Conservation (phyloP, 2,329 filamentous ascomycete species). For the Neofusicoccum laricinum region DNA sequence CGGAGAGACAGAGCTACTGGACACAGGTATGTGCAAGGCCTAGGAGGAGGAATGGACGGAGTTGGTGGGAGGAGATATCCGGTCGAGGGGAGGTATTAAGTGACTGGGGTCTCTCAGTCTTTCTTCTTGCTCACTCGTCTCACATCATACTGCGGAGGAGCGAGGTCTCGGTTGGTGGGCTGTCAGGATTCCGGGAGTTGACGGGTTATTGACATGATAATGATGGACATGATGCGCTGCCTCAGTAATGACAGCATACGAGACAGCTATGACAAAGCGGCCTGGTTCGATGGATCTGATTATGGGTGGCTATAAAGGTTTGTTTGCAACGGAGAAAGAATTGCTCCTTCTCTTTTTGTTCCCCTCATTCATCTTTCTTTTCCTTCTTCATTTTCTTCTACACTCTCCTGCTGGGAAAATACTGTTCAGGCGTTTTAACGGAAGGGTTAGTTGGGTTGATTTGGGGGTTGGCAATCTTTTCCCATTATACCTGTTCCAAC, state of each 20-base stretch:
- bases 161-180: neutral
- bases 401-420: neutral
- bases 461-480: neutral
- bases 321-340: neutral
- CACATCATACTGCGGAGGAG: neutral
- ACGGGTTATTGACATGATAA: neutral
- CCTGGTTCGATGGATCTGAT: neutral
- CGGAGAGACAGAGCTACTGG: neutral
- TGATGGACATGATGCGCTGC: neutral
- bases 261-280: neutral
- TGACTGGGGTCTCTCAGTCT: neutral
- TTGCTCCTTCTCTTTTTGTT: neutral
- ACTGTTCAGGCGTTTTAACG: neutral
- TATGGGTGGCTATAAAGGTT: neutral
- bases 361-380: neutral
- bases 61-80: constrained; percentile 20
- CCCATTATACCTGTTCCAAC: neutral
- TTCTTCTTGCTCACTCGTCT: neutral
- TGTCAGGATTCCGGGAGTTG: neutral
- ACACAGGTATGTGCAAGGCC: constrained; percentile 2
- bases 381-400: neutral
- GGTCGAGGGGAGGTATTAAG: constrained; percentile 5
- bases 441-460: neutral
- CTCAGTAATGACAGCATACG: neutral
- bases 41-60: constrained; percentile 13